phyloP scores from a whole-genome alignment of 1,139 yeast species.

The Geotrichum carabidarum region DNA sequence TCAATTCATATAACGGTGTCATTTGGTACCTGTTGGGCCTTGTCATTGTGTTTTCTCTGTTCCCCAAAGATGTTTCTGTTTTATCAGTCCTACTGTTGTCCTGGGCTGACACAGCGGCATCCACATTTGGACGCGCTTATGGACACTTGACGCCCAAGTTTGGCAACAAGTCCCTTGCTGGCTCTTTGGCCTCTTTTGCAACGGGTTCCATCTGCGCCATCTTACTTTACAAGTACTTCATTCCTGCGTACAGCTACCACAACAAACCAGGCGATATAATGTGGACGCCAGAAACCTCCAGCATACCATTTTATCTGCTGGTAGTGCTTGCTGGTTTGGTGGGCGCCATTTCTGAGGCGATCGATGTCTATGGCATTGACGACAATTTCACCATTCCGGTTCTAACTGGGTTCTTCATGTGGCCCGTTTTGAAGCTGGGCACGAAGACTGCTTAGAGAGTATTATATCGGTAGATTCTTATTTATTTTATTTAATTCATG shows the following conservation, averaged over 20 bases:
- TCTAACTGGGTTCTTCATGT: conserved; percentile 61
- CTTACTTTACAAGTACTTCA: conserved; percentile 63
- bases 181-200: conserved; percentile 75
- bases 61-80: conserved; percentile 76
- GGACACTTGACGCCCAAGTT: conserved; percentile 82
- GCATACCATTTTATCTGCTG: conserved; percentile 47
- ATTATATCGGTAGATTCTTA: not conserved
- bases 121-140: conserved; percentile 79
- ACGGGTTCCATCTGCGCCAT: conserved; percentile 66
- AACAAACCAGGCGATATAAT: conserved; percentile 51
- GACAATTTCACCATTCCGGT: conserved; percentile 95
- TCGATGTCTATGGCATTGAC: conserved; percentile 69
- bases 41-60: conserved; percentile 58
- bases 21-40: conserved; percentile 81
- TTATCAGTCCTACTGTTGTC: conserved; percentile 74
- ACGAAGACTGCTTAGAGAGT: not conserved
- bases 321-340: conserved; percentile 68
- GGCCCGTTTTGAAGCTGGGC: conserved; percentile 40
- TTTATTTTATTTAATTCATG: not conserved
- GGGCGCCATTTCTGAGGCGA: conserved; percentile 81
- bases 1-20: conserved; percentile 67
- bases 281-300: conserved; percentile 62
- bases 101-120: conserved; percentile 98
- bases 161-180: conserved; percentile 77
- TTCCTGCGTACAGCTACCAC: conserved; percentile 51